Percentiles rank a stretch among this genome's conserved stretches.
phyloP scores from a whole-genome alignment of 2,329 filamentous ascomycete species.

The Trichoderma oligosporum region DNA sequence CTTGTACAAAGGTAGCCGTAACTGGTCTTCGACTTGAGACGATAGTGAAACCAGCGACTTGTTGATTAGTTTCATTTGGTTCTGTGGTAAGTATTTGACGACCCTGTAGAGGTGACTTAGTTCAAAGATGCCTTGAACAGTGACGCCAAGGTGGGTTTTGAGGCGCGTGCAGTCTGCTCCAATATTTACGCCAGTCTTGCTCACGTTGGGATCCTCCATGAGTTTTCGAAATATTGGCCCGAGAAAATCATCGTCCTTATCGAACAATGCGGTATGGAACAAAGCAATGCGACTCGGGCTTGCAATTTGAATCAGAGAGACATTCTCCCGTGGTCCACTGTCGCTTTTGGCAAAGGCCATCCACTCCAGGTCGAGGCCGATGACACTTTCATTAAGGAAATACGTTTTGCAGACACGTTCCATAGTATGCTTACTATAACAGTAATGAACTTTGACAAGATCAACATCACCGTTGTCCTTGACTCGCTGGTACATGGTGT shows the following conservation, averaged over 20 bases:
- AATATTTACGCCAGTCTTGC: slow-evolving; percentile 75
- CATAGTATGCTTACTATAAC: slow-evolving; percentile 61
- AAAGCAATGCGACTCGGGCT: slow-evolving; percentile 71
- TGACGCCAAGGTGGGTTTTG: slow-evolving; percentile 59
- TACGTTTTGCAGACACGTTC: slow-evolving; percentile 61
- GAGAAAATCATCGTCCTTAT: slow-evolving; percentile 55
- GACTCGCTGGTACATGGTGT: slow-evolving; percentile 61
- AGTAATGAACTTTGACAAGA: slow-evolving; percentile 72
- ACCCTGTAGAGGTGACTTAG: slow-evolving; percentile 78
- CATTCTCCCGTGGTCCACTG: slow-evolving; percentile 58
- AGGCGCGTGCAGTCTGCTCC: slow-evolving; percentile 67
- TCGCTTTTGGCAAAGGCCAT: slow-evolving; percentile 46
- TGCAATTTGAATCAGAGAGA: slow-evolving; percentile 81
- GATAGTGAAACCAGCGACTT: slow-evolving; percentile 64
- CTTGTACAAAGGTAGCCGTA: slow-evolving; percentile 74
- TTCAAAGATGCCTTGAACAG: slow-evolving; percentile 68
- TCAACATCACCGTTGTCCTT: slow-evolving; percentile 39
- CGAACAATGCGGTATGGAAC: slow-evolving; percentile 72
- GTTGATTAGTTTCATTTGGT: slow-evolving; percentile 56
- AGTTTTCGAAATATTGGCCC: slow-evolving; percentile 66
- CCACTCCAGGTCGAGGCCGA: slow-evolving; percentile 96
- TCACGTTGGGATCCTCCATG: slow-evolving; percentile 65
- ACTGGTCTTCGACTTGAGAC: slow-evolving; percentile 63
- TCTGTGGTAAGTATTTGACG: slow-evolving; percentile 59
- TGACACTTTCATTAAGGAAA: slow-evolving; percentile 64